Base-by-base conservation (phyloP, 1,284 basidiomycete genomes). In the Ceratobasidium papillatum region DNA sequence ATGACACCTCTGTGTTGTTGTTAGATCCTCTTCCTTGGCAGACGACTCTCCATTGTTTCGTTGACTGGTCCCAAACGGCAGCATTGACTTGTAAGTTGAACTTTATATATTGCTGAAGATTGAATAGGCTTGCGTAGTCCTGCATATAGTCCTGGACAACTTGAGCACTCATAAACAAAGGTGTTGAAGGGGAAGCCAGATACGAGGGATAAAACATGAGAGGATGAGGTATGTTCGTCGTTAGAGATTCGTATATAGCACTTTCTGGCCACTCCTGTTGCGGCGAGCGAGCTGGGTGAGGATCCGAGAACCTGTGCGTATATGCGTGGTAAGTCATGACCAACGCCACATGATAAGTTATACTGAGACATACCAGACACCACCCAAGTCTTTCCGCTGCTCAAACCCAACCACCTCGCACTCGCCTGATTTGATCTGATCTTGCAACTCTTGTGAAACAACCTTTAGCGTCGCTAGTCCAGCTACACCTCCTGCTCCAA, bases 221-320 rank as follows among this genome's bases (percentile, higher is more conserved):
- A 0, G 90, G 90, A 78, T 94, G 91, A 0, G 92, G 91, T 2
- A 94, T 80, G 78, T 94, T 94, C 0, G 92, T 90, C 25, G 89
- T 90, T 22, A 94, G 82, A 0, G 90, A 90, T 77, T 94, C 90
- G 78, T 94, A 94, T 25, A 93, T 78, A 0, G 92, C 88, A 0
- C 91, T 90, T 19, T 85, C 79, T 0, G 92, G 91, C 7, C 86
- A 80, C 89, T 90, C 91, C 19, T 47, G 45, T 75, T n/a, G 58
- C n/a, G 8, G 19, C 34, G 47, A 38, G 36, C 54, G 51, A 22
- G 69, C 17, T 38, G 43, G 8, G 49, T 75, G 38, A 36, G n/a
- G 74, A 11, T 54, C 58, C 34, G 69, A 36, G 47, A 56, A 73
- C 66, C 72, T 76, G 71, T 74, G 73, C 62, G 58, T 38, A 45